A percentile compares a stretch with the other conserved stretches of the same genome.
Conservation (phyloP, 2,329 filamentous ascomycete species). For the Coleophoma crateriformis region DNA sequence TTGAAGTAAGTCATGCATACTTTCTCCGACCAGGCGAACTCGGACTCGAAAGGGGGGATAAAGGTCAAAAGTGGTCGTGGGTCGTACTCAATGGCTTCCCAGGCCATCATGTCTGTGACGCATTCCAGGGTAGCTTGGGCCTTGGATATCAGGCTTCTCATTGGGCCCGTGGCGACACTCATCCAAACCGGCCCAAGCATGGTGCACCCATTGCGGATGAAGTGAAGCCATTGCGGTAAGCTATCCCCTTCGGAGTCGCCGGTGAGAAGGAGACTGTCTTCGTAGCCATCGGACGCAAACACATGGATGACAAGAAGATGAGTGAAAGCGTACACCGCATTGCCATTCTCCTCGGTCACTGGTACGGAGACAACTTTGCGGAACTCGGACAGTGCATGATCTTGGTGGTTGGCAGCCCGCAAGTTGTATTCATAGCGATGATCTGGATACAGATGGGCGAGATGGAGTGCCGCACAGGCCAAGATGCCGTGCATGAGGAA, state of each 20-base stretch:
- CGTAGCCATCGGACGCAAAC: constrained; percentile 13
- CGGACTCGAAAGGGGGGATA: neutral
- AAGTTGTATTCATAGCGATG: constrained; percentile 4
- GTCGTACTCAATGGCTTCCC: constrained; percentile 1
- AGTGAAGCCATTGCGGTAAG: constrained; percentile 12
- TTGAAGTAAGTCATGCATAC: constrained; percentile 5
- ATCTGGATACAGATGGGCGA: constrained; percentile 6
- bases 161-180: constrained; percentile 5
- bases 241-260: neutral
- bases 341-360: constrained; percentile 8
- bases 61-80: neutral
- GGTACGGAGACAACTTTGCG: constrained; percentile 6
- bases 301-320: constrained; percentile 10
- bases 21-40: constrained; percentile 4
- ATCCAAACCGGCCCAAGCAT: constrained; percentile 13
- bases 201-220: constrained; percentile 11
- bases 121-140: neutral
- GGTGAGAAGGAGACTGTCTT: constrained; percentile 6
- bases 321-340: constrained; percentile 9
- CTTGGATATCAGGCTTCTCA: constrained; percentile 1
- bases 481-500: constrained; percentile 36
- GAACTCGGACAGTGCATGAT: constrained; percentile 7
- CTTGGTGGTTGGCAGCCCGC: constrained; percentile 6
- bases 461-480: constrained; percentile 28
- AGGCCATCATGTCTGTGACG: neutral